phyloP scores from a whole-genome alignment of 805 yeast genomes.

The Teunomyces stri region DNA sequence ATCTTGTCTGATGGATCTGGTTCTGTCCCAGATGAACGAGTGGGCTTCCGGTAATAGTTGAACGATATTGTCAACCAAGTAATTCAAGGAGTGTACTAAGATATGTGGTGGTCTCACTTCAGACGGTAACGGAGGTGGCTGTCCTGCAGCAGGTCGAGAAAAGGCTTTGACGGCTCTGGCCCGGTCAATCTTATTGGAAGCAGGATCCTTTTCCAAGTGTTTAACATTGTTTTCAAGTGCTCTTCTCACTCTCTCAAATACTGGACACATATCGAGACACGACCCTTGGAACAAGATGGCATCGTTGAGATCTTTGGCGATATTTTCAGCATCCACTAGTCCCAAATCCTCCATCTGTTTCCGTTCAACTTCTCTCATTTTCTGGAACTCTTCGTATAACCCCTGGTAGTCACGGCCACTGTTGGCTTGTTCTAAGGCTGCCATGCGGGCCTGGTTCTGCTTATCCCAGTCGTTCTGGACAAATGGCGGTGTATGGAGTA shows the following conservation, averaged over 20 bases:
- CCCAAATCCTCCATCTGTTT: slow-evolving; percentile 75
- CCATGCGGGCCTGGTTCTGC: slow-evolving; percentile 65
- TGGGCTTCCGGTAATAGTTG: slow-evolving; percentile 78
- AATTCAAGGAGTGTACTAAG: slow-evolving; percentile 62
- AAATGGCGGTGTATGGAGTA: slow-evolving; percentile 32
- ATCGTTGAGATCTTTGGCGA: slow-evolving; percentile 76
- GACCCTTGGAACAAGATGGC: slow-evolving; percentile 88
- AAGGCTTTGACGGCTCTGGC: slow-evolving; percentile 81
- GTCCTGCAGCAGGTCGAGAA: slow-evolving; percentile 97
- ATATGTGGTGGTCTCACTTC: slow-evolving; percentile 93
- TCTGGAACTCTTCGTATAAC: slow-evolving; percentile 71
- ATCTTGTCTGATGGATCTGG: slow-evolving; percentile 94
- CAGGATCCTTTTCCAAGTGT: slow-evolving; percentile 66
- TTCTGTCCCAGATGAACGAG: slow-evolving; percentile 94
- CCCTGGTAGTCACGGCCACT: slow-evolving; percentile 60
- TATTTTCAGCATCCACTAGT: slow-evolving; percentile 83
- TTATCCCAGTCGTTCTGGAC: slow-evolving; percentile 63
- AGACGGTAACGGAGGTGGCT: slow-evolving; percentile 95
- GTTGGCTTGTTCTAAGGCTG: slow-evolving; percentile 44
- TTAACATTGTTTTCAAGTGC: slow-evolving; percentile 84
- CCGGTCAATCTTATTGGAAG: slow-evolving; percentile 51
- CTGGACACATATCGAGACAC: slow-evolving; percentile 93
- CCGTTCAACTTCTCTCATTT: slow-evolving; percentile 73
- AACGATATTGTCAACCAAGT: slow-evolving; percentile 63
- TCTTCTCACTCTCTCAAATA: slow-evolving; percentile 85